Evolutionary conservation across 805 yeast genomes (phyloP).

Genomic region (Sugiyamaella floridensis): DNA sequence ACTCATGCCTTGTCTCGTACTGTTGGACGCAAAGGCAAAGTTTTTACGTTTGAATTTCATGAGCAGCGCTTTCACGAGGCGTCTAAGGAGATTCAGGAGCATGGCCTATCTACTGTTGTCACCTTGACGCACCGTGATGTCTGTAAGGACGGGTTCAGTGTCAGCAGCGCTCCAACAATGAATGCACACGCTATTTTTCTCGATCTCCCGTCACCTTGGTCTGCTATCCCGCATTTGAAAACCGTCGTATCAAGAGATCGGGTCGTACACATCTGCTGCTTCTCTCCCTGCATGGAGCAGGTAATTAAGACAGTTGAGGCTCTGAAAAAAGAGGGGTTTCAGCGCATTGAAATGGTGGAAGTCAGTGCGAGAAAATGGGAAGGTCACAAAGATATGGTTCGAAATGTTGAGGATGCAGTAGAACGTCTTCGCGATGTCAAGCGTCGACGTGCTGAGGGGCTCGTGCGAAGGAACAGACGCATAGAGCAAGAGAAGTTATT

Average conservation of each 20-base stretch:
- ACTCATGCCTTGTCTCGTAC: conserved; percentile 89
- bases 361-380: conserved; percentile 81
- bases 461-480: conserved; percentile 25
- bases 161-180: conserved; percentile 35
- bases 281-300: conserved; percentile 97
- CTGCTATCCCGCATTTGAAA: conserved; percentile 72
- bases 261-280: conserved; percentile 77
- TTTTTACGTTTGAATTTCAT: conserved; percentile 89
- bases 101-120: conserved; percentile 55
- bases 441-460: conserved; percentile 51
- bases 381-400: conserved; percentile 80
- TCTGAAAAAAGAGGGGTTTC: conserved; percentile 73
- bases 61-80: conserved; percentile 79
- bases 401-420: conserved; percentile 72
- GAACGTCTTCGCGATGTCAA: conserved; percentile 75
- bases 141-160: conserved; percentile 71
- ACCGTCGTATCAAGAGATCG: conserved; percentile 48
- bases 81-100: conserved; percentile 62
- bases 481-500: conserved; percentile 8
- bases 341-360: conserved; percentile 84
- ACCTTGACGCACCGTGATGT: conserved; percentile 85
- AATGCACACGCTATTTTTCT: conserved; percentile 72
- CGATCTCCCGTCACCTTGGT: conserved; percentile 97
- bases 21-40: conserved; percentile 49
- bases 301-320: conserved; percentile 80